A percentile compares a stretch with the other conserved stretches of the same genome.
phyloP scores from a whole-genome alignment of 2,329 filamentous ascomycete genomes.

The Botryosphaeria dothidea region DNA sequence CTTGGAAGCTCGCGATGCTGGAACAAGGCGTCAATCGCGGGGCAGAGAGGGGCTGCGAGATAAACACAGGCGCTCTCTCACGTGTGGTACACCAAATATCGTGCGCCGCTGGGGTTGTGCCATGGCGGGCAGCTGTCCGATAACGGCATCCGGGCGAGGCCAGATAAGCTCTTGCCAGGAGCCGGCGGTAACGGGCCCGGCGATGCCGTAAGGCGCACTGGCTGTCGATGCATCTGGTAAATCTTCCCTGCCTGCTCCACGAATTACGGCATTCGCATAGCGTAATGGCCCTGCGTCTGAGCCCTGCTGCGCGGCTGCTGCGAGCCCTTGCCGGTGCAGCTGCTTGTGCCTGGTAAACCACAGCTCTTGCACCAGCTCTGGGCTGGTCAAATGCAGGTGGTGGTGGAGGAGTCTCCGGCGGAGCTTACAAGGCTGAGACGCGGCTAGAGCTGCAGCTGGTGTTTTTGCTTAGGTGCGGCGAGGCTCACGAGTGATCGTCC shows the following conservation, averaged over 20 bases:
- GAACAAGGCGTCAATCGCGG: neutral
- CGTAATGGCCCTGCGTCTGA: conserved; percentile 6
- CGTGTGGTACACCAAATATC: neutral
- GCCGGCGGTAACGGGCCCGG: neutral
- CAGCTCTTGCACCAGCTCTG: neutral
- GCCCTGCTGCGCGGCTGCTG: neutral
- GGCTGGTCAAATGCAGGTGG: neutral
- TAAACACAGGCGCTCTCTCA: neutral
- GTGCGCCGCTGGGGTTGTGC: neutral
- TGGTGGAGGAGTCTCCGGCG: neutral
- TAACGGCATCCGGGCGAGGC: conserved; percentile 6
- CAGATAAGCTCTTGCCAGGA: neutral
- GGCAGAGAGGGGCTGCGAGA: neutral
- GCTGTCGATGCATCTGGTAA: conserved; percentile 11
- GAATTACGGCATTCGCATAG: conserved; percentile 11
- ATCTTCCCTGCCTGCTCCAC: neutral
- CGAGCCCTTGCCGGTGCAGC: neutral
- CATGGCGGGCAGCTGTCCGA: neutral
- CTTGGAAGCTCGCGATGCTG: neutral
- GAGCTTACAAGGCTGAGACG: neutral
- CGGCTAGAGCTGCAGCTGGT: neutral
- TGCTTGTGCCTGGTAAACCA: neutral
- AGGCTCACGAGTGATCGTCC: neutral
- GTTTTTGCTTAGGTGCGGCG: neutral
- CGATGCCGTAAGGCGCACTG: neutral